These are phyloP conservation scores for Porodaedalea pini DNA, from an alignment of 1,284 basidiomycete genomes.

Conservation along the genomic window DNA sequence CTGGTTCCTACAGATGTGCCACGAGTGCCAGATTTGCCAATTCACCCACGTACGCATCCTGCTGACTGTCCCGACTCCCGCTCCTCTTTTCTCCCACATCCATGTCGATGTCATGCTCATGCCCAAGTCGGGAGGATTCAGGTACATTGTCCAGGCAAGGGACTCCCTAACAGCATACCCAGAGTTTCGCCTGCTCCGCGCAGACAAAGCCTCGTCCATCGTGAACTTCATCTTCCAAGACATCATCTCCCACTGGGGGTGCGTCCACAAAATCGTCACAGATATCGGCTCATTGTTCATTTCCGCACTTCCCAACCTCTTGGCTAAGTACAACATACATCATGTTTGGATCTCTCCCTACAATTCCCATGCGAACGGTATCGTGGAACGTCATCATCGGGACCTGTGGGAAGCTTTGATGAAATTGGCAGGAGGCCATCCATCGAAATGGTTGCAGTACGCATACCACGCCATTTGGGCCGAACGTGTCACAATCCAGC, in stretches of 20 bases:
- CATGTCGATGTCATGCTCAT: constrained; percentile 34
- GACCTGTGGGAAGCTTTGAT: constrained; percentile 18
- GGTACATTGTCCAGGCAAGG: constrained; percentile 27
- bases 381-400: constrained; percentile 17
- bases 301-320: too few species aligned
- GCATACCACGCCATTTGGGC: constrained; percentile 30
- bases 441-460: constrained; percentile 20
- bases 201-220: constrained; percentile 23
- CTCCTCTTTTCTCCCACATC: constrained; percentile 33
- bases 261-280: too few species aligned
- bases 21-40: too few species aligned
- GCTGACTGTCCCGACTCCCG: too few species aligned
- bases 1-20: constrained; percentile 35
- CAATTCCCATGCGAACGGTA: too few species aligned
- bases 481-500: too few species aligned
- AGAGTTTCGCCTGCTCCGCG: constrained; percentile 23
- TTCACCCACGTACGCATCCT: constrained; percentile 31
- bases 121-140: constrained; percentile 27
- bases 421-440: constrained; percentile 14
- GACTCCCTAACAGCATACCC: constrained; percentile 26
- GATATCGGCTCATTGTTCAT: too few species aligned
- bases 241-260: constrained; percentile 30
- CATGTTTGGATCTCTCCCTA: too few species aligned
- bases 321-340: too few species aligned
- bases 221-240: constrained; percentile 29